These are phyloP conservation scores for Fraxinus greggii DNA, from an alignment of 305 asterid species.

Conservation along the genomic window DNA sequence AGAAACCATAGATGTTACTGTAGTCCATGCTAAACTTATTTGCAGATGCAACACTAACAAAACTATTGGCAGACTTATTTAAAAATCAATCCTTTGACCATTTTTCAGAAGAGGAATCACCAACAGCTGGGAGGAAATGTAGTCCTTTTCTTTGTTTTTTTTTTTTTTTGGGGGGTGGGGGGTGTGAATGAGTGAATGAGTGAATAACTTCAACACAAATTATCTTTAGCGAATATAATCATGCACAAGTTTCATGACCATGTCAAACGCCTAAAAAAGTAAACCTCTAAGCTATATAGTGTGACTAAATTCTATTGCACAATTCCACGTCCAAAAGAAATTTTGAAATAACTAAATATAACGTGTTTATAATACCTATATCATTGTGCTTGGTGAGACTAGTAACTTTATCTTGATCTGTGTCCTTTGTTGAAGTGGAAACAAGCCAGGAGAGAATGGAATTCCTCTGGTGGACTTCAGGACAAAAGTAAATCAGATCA, in stretches of 20 bases:
- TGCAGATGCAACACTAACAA: neutral
- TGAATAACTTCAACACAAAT: neutral
- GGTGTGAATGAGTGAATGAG: neutral
- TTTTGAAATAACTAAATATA: neutral
- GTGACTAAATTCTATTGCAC: neutral
- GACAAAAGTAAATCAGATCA: conserved; percentile 22
- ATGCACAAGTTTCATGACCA: neutral
- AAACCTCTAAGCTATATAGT: neutral
- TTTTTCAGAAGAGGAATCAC: neutral
- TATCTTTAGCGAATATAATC: neutral
- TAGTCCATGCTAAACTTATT: neutral
- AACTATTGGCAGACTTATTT: neutral
- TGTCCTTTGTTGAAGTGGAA: conserved; percentile 46
- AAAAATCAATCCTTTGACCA: neutral
- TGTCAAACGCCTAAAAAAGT: neutral
- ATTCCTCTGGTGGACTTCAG: conserved; percentile 57
- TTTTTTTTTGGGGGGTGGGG: neutral
- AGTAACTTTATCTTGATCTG: conserved; percentile 25
- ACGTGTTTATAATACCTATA: conserved; percentile 29
- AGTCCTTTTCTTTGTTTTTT: neutral
- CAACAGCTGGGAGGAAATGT: neutral
- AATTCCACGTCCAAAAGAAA: neutral
- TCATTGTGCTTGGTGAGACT: conserved; percentile 33
- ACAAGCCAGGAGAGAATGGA: conserved; percentile 85
- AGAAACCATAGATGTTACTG: neutral